phyloP scores from a whole-genome alignment of 1,284 basidiomycete genomes.

The Fomitopsis palustris region DNA sequence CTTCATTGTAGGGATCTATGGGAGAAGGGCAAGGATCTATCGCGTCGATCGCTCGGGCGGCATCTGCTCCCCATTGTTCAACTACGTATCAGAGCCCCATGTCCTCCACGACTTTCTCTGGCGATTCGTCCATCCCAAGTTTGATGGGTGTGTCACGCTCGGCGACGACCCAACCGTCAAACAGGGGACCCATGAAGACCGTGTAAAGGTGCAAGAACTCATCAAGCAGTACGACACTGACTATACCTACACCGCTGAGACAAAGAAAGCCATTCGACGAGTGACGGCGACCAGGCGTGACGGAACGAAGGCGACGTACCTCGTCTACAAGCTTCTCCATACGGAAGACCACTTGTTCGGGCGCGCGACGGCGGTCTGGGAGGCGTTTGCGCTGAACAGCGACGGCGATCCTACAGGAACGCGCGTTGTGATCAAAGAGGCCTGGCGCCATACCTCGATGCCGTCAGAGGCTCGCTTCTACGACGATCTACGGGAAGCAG shows the following conservation, averaged over 20 bases:
- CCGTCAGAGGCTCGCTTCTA: not conserved
- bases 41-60: slow-evolving; percentile 14
- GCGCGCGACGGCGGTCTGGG: not conserved
- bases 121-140: slow-evolving; percentile 11
- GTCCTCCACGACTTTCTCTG: slow-evolving; percentile 13
- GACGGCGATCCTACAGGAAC: not conserved
- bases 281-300: not conserved
- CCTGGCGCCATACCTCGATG: not conserved
- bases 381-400: not conserved
- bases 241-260: not conserved
- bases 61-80: slow-evolving; percentile 1
- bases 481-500: not conserved
- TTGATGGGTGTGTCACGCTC: slow-evolving; percentile 4
- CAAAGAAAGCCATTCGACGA: not conserved
- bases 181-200: slow-evolving; percentile 1
- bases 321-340: slow-evolving; percentile 7
- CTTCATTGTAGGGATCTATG: slow-evolving; percentile 15
- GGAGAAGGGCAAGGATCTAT: slow-evolving; percentile 10
- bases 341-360: slow-evolving; percentile 12
- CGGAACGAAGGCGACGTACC: not conserved
- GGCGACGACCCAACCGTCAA: slow-evolving; percentile 9
- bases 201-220: not conserved
- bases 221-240: not conserved
- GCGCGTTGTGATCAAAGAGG: not conserved
- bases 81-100: slow-evolving; percentile 5